A percentile compares a stretch with the other conserved stretches of the same genome.
phyloP scores from a whole-genome alignment of 1,284 basidiomycete species.

The Tetrapyrgos nigripes region DNA sequence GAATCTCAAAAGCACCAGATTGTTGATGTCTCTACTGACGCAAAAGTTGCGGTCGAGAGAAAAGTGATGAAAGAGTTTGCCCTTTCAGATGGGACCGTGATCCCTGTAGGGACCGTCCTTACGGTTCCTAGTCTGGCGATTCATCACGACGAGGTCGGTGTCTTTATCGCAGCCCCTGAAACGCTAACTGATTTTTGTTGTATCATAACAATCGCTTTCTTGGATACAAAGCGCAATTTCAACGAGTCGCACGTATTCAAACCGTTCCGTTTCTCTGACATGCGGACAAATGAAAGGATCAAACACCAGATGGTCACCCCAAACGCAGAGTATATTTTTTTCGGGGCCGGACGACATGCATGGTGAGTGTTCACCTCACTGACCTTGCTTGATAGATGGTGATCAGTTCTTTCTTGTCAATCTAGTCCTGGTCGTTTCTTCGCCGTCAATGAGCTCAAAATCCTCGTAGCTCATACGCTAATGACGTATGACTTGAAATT shows the following conservation, averaged over 20 bases:
- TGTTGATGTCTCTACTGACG: background rate
- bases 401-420: background rate
- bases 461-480: constrained; percentile 47
- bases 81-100: constrained; percentile 32
- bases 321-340: constrained; percentile 21
- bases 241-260: constrained; percentile 22
- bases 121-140: constrained; percentile 20
- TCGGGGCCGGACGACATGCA: constrained; percentile 34
- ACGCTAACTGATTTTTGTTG: background rate
- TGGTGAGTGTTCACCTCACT: constrained; percentile 6
- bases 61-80: constrained; percentile 27
- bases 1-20: too few species aligned
- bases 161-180: background rate
- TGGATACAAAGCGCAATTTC: constrained; percentile 13
- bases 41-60: background rate
- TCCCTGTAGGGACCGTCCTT: constrained; percentile 28
- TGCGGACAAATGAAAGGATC: constrained; percentile 17
- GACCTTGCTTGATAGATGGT: background rate
- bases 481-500: constrained; percentile 50
- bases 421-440: constrained; percentile 50
- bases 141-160: constrained; percentile 24
- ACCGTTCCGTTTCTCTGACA: constrained; percentile 25
- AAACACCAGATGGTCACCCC: constrained; percentile 16
- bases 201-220: background rate
- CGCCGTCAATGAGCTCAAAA: constrained; percentile 48